A percentile compares a stretch with the other conserved stretches of the same genome.
phyloP scores from a whole-genome alignment of 306 rosid genomes.

The Cucumis hystrix region DNA sequence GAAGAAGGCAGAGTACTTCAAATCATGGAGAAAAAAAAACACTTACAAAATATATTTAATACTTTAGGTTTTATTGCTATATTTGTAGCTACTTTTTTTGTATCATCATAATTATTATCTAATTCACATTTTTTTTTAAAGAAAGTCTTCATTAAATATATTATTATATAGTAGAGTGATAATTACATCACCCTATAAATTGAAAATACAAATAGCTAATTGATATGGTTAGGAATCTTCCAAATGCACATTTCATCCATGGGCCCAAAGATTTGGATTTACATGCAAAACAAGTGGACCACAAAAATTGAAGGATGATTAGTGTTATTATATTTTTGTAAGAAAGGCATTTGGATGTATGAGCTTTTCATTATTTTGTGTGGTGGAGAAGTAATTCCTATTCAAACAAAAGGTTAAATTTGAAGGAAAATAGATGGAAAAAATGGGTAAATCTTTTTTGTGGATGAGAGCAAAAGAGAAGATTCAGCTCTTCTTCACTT shows the following conservation, averaged over 20 bases:
- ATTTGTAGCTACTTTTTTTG: no score
- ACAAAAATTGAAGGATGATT: not conserved
- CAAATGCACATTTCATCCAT: not conserved
- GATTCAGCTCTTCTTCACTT: not conserved
- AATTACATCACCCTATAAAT: not conserved
- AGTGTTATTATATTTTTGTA: not conserved
- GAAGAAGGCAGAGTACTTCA: no score
- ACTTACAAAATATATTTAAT: no score
- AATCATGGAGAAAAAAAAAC: no score
- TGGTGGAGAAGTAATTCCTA: not conserved
- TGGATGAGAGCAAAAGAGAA: slow-evolving; percentile 10
- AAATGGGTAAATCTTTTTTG: not conserved
- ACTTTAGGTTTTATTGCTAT: no score
- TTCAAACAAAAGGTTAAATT: not conserved
- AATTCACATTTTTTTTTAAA: no score
- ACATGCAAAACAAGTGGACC: not conserved
- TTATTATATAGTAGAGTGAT: not conserved
- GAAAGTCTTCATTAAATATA: not conserved
- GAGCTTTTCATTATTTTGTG: not conserved
- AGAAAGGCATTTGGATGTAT: not conserved
- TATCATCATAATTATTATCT: no score
- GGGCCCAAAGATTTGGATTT: not conserved
- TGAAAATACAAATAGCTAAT: not conserved
- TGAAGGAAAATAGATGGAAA: not conserved
- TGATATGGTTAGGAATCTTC: not conserved